Evolutionary conservation across 2,329 filamentous ascomycete genomes (phyloP).

Genomic region (Diaporthe citri): DNA sequence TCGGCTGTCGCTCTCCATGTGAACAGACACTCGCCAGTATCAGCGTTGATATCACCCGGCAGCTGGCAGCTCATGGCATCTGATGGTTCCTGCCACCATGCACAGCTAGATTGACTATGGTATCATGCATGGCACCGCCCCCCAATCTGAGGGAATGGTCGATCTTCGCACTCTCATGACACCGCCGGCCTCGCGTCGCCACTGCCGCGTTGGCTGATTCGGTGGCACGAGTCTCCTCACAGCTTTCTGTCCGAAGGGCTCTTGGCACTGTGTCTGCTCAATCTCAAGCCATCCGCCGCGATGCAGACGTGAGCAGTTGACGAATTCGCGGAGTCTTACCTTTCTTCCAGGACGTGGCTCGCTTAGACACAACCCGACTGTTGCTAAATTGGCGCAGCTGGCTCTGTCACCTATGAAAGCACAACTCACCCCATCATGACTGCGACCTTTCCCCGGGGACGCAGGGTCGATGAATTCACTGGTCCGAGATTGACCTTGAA

Average conservation of each 20-base stretch:
- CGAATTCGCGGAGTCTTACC: slow-evolving; percentile 28
- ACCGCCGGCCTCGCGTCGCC: slow-evolving; percentile 12
- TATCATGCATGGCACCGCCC: slow-evolving; percentile 28
- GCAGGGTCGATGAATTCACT: slow-evolving; percentile 20
- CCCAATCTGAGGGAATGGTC: slow-evolving; percentile 16
- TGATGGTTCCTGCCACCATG: slow-evolving; percentile 24
- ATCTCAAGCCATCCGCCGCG: slow-evolving; percentile 17
- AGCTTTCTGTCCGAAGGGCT: neutral
- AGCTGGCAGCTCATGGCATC: slow-evolving; percentile 22
- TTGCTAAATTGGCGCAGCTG: slow-evolving; percentile 27
- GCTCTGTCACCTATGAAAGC: slow-evolving; percentile 15
- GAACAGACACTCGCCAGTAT: slow-evolving; percentile 30
- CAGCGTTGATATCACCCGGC: slow-evolving; percentile 9
- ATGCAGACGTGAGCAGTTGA: slow-evolving; percentile 4
- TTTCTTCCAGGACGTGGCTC: slow-evolving; percentile 16
- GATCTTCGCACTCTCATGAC: slow-evolving; percentile 13
- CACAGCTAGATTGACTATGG: slow-evolving; percentile 25
- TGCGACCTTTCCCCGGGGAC: slow-evolving; percentile 6
- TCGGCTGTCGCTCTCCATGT: slow-evolving; percentile 28
- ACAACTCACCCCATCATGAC: slow-evolving; percentile 15
- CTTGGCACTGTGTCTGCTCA: slow-evolving; percentile 17
- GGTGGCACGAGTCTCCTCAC: slow-evolving; percentile 12
- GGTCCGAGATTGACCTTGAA: slow-evolving; percentile 29
- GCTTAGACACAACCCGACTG: slow-evolving; percentile 6
- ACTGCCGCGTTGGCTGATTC: slow-evolving; percentile 16